A percentile compares a stretch with the other conserved stretches of the same genome.
These are phyloP conservation scores for Tuber borchii DNA, from an alignment of 495 filamentous ascomycete species.

Conservation along the genomic window DNA sequence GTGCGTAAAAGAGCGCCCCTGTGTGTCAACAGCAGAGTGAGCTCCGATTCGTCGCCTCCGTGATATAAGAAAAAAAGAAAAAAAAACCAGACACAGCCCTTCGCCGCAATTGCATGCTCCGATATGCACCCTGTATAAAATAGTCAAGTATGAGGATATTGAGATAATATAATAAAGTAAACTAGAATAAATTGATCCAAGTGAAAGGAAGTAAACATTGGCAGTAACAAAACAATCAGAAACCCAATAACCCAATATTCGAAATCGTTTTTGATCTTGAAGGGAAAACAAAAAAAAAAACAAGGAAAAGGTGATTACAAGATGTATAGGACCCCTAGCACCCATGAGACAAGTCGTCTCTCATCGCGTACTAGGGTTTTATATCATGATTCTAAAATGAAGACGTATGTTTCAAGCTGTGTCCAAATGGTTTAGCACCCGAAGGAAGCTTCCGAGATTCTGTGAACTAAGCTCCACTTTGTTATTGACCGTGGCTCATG, in stretches of 20 bases:
- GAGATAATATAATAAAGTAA: conserved; percentile 21
- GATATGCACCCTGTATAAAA: conserved; percentile 35
- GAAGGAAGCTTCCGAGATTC: background rate
- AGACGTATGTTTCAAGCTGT: background rate
- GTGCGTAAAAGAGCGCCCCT: background rate
- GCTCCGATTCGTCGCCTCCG: background rate
- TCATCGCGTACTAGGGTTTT: background rate
- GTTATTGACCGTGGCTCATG: conserved; percentile 14
- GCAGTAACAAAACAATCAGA: background rate
- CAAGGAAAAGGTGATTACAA: background rate
- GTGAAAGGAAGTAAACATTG: conserved; percentile 8
- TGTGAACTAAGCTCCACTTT: background rate
- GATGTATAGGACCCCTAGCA: background rate
- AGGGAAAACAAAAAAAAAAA: background rate
- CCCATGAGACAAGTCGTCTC: background rate
- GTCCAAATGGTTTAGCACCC: background rate
- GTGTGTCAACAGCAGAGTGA: background rate
- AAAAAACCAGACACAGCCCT: conserved; percentile 23
- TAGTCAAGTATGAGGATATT: conserved; percentile 24
- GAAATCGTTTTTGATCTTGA: background rate
- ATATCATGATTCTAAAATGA: background rate
- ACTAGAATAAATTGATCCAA: conserved; percentile 10
- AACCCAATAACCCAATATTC: background rate
- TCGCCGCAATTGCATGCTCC: conserved; percentile 34
- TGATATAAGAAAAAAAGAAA: background rate